phyloP scores from a whole-genome alignment of 176 grass and related monocot species.

The Cenchrus fungigraminus region DNA sequence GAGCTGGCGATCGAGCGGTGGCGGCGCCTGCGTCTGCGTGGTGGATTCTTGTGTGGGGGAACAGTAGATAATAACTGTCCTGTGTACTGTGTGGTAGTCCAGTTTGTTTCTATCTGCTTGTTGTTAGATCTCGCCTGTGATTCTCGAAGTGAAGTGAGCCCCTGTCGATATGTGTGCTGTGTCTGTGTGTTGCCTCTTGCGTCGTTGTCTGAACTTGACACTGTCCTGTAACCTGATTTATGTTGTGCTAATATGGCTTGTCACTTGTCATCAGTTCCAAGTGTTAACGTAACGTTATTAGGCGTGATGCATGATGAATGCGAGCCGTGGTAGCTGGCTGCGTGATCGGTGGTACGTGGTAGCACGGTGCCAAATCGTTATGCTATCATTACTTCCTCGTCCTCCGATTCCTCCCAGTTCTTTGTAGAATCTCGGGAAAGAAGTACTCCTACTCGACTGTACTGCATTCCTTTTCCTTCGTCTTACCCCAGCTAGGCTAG shows the following conservation, averaged over 20 bases:
- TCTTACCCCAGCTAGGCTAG: neutral
- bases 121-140: neutral
- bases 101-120: neutral
- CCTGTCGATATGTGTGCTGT: conserved; percentile 17
- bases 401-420: neutral
- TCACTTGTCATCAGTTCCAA: too few relatives aligned
- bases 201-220: neutral
- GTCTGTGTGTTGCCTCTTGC: neutral
- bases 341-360: neutral
- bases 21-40: neutral
- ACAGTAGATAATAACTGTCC: neutral
- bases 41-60: neutral
- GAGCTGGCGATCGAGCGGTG: neutral
- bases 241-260: neutral
- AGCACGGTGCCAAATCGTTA: conserved; percentile 6
- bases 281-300: neutral
- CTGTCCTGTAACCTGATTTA: neutral
- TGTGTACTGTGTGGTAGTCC: neutral
- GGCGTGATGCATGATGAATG: neutral
- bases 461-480: neutral
- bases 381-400: neutral
- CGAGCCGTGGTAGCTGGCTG: neutral
- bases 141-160: neutral
- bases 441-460: neutral
- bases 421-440: conserved; percentile 13